Conservation (phyloP, 345 rosid genomes). For the Adansonia digitata region DNA sequence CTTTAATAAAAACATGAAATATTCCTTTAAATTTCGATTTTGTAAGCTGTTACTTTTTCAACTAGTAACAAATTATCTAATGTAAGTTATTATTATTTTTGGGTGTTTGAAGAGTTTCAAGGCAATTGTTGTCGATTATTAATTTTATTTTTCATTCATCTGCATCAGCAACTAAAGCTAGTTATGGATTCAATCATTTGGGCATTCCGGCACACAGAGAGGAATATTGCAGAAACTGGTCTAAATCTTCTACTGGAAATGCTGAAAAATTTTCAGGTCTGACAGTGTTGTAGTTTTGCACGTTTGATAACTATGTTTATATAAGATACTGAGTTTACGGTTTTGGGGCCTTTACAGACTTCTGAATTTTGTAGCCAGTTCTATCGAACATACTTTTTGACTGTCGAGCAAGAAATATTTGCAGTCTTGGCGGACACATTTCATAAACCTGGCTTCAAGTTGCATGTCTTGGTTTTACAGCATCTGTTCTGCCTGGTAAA, state of each 20-base stretch:
- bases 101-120: background rate
- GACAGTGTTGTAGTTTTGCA: background rate
- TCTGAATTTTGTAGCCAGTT: slow-evolving; percentile 85
- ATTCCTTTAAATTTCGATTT: background rate
- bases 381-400: slow-evolving; percentile 53
- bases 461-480: slow-evolving; percentile 85
- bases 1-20: background rate
- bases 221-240: slow-evolving; percentile 98
- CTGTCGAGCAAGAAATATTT: slow-evolving; percentile 92
- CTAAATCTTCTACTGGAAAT: slow-evolving; percentile 83
- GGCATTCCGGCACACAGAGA: slow-evolving; percentile 99
- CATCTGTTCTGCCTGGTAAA: slow-evolving; percentile 82
- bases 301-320: background rate
- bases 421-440: slow-evolving; percentile 94
- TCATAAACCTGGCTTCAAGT: slow-evolving; percentile 98
- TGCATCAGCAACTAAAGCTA: slow-evolving; percentile 79
- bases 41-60: background rate
- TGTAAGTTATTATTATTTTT: background rate
- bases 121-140: slow-evolving; percentile 5
- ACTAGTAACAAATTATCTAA: background rate
- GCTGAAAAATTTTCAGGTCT: slow-evolving; percentile 90
- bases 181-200: slow-evolving; percentile 98
- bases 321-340: slow-evolving; percentile 14
- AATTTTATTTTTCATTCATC: slow-evolving; percentile 1
- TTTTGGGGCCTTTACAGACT: slow-evolving; percentile 34